These are phyloP conservation scores for Pythium biforme DNA, from an alignment of 352 stramenopile species.

Conservation along the genomic window DNA sequence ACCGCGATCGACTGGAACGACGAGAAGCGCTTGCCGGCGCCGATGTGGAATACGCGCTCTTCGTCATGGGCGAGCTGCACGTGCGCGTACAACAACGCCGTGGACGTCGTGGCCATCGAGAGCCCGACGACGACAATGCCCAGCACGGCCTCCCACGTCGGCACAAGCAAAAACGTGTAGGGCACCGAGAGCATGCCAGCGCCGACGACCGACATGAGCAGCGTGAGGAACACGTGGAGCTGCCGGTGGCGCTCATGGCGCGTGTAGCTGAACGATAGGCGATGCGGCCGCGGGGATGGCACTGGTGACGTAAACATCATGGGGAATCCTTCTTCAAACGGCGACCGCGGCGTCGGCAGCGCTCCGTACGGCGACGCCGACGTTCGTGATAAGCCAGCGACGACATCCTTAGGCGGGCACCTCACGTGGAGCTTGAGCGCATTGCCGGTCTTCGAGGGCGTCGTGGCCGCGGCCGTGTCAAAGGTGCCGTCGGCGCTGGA, in stretches of 20 bases:
- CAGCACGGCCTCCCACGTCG: constrained; percentile 39
- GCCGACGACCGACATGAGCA: constrained; percentile 78
- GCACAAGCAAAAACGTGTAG: constrained; percentile 65
- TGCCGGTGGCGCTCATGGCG: constrained; percentile 37
- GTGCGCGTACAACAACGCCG: constrained; percentile 55
- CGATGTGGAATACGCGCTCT: constrained; percentile 44
- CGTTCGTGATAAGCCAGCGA: background rate
- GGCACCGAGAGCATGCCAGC: constrained; percentile 69
- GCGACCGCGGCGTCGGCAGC: constrained; percentile 38
- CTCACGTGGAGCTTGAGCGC: constrained; percentile 24
- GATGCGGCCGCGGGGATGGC: constrained; percentile 53
- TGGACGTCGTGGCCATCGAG: constrained; percentile 58
- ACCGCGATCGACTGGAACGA: constrained; percentile 71
- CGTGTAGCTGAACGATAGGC: constrained; percentile 45
- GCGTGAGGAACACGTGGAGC: constrained; percentile 70
- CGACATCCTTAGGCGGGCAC: constrained; percentile 1
- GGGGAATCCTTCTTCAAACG: constrained; percentile 72
- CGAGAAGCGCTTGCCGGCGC: constrained; percentile 45
- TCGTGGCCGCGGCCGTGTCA: background rate
- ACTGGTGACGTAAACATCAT: constrained; percentile 60
- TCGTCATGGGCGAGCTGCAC: constrained; percentile 50
- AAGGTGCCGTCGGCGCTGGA: constrained; percentile 1
- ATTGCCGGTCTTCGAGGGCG: background rate
- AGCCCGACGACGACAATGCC: constrained; percentile 46
- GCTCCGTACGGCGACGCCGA: constrained; percentile 1